Percentiles rank a stretch among this genome's conserved stretches.
Evolutionary conservation across 2,329 filamentous ascomycete species (phyloP).

Genomic region (Aspergillus sojae): DNA sequence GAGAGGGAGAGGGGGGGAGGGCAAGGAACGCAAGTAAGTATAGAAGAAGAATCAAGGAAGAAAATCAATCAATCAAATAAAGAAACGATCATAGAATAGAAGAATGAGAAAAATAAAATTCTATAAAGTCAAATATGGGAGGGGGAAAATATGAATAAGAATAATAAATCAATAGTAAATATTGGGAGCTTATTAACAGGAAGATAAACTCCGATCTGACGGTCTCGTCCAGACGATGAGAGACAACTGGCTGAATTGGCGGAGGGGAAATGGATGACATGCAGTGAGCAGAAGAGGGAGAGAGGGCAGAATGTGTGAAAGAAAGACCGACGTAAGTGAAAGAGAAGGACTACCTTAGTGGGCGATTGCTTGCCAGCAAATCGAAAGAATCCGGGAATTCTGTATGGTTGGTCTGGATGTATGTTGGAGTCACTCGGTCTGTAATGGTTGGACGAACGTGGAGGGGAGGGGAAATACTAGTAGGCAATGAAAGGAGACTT

Average conservation of each 20-base stretch:
- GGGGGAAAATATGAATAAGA: constrained; percentile 2
- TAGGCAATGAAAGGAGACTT: neutral
- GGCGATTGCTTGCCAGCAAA: constrained; percentile 19
- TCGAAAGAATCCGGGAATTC: neutral
- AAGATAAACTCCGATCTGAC: constrained; percentile 19
- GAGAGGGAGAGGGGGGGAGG: neutral
- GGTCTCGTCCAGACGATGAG: constrained; percentile 10
- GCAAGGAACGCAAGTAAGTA: neutral
- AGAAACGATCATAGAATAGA: constrained; percentile 3
- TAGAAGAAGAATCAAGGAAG: neutral
- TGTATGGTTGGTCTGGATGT: constrained; percentile 1
- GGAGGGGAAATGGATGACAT: constrained; percentile 21
- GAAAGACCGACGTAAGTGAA: constrained; percentile 1
- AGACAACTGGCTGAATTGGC: constrained; percentile 19
- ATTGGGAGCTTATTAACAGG: constrained; percentile 4
- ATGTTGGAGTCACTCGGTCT: neutral
- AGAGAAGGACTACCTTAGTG: constrained; percentile 8
- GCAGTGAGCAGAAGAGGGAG: constrained; percentile 12
- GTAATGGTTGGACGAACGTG: neutral
- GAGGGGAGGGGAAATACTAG: neutral
- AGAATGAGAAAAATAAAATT: no score
- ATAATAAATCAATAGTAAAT: neutral
- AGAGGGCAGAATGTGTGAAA: constrained; percentile 4
- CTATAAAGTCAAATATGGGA: no score
- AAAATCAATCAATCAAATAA: neutral